Conservation (phyloP, 139 green algal species). For the Chlorella sorokiniana region DNA sequence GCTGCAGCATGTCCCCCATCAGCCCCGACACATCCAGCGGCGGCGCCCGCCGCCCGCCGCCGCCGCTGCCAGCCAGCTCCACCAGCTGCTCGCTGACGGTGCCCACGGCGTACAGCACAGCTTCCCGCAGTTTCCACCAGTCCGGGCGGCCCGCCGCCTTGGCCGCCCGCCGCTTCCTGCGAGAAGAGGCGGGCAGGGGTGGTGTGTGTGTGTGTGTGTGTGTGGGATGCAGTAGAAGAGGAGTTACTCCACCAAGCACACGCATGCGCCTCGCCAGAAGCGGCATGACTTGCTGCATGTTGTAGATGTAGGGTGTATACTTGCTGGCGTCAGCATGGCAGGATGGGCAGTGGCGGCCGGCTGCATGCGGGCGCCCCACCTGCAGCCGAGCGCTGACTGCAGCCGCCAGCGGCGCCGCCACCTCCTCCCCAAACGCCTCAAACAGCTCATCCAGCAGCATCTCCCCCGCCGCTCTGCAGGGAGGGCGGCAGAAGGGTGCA, state of each 20-base stretch:
- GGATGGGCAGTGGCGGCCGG: not conserved
- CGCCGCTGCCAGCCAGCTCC: constrained; percentile 11
- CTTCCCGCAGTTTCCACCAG: constrained; percentile 84
- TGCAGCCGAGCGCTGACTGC: constrained; percentile 51
- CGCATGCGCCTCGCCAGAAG: too few species aligned
- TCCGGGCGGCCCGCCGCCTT: constrained; percentile 34
- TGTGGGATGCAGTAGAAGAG: too few species aligned
- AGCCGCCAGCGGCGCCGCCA: constrained; percentile 27
- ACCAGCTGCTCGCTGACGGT: constrained; percentile 46
- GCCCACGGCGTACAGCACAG: constrained; percentile 75
- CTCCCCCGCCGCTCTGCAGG: constrained; percentile 56
- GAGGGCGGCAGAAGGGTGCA: too few species aligned
- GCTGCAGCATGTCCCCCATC: constrained; percentile 55
- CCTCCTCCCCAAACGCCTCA: constrained; percentile 48
- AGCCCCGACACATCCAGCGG: constrained; percentile 49
- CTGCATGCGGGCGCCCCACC: constrained; percentile 52
- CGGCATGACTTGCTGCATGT: too few species aligned
- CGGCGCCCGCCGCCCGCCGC: not conserved
- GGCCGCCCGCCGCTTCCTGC: constrained; percentile 23
- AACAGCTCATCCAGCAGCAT: constrained; percentile 78
- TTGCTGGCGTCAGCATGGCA: too few species aligned
- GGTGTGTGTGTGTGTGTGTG: not conserved
- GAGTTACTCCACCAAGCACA: too few species aligned
- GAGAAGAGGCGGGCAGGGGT: not conserved
- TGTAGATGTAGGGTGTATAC: too few species aligned